Percentiles rank a stretch among this genome's conserved stretches.
phyloP scores from a whole-genome alignment of 495 filamentous ascomycete genomes.

The Haplographium delicatum region DNA sequence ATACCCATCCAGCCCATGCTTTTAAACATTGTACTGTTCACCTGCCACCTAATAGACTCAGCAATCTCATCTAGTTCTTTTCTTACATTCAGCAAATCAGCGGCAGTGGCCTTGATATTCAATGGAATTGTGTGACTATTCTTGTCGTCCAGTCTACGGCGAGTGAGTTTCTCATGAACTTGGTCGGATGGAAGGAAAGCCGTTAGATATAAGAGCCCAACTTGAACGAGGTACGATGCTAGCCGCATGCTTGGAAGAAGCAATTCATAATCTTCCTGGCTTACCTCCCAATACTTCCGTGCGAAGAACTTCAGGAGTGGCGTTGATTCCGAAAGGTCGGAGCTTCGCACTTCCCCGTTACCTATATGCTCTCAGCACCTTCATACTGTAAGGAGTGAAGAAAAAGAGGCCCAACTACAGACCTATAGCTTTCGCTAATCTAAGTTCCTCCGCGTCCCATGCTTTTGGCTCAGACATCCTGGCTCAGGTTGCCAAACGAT shows the following conservation, averaged over 20 bases:
- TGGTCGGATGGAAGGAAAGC: slow-evolving; percentile 16
- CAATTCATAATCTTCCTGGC: slow-evolving; percentile 4
- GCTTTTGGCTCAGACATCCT: slow-evolving; percentile 1
- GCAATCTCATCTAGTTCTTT: slow-evolving; percentile 11
- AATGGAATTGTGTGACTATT: neutral
- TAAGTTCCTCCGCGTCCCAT: slow-evolving; percentile 9
- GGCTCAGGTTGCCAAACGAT: neutral
- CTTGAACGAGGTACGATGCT: slow-evolving; percentile 7
- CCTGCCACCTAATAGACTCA: slow-evolving; percentile 11
- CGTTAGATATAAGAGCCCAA: slow-evolving; percentile 16
- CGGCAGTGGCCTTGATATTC: neutral
- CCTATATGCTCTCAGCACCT: slow-evolving; percentile 1
- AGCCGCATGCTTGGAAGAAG: slow-evolving; percentile 19
- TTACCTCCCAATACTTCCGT: slow-evolving; percentile 6
- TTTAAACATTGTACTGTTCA: slow-evolving; percentile 6
- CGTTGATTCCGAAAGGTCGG: slow-evolving; percentile 1
- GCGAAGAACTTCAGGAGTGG: slow-evolving; percentile 12
- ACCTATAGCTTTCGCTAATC: slow-evolving; percentile 6
- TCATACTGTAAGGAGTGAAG: neutral
- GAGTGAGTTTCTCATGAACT: neutral
- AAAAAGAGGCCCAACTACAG: neutral
- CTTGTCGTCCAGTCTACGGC: neutral
- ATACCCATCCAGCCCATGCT: slow-evolving; percentile 5
- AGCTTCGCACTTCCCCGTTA: neutral
- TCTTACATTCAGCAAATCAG: neutral